These are phyloP conservation scores for Penicillium brasilianum DNA, from an alignment of 2,329 filamentous ascomycete species.

Conservation along the genomic window DNA sequence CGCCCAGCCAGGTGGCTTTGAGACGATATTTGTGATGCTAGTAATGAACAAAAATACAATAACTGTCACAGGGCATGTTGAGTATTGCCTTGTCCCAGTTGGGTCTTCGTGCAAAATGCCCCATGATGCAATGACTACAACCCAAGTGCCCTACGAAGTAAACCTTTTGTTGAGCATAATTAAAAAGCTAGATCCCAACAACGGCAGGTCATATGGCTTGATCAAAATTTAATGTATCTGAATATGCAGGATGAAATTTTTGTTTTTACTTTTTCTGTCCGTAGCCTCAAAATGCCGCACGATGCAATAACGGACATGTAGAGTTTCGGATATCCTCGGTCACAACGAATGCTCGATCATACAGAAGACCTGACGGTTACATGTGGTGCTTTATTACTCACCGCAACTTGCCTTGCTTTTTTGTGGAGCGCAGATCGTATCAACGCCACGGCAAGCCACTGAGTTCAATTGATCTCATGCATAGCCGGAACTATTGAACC, in stretches of 20 bases:
- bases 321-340: background rate
- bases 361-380: background rate
- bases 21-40: too few species aligned
- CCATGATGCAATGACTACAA: background rate
- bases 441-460: background rate
- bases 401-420: background rate
- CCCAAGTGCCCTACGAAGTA: background rate
- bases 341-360: background rate
- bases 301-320: background rate
- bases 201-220: background rate
- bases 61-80: background rate
- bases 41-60: background rate
- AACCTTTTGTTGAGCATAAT: background rate
- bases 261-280: background rate
- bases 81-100: background rate
- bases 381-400: background rate
- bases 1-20: too few species aligned
- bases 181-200: background rate
- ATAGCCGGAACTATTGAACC: background rate
- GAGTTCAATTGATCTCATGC: background rate
- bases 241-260: background rate
- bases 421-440: background rate
- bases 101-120: background rate
- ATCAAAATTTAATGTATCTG: background rate
- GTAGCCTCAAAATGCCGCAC: background rate